Conservation (phyloP, 208 protist genomes). For the Acanthamoeba triangularis region DNA sequence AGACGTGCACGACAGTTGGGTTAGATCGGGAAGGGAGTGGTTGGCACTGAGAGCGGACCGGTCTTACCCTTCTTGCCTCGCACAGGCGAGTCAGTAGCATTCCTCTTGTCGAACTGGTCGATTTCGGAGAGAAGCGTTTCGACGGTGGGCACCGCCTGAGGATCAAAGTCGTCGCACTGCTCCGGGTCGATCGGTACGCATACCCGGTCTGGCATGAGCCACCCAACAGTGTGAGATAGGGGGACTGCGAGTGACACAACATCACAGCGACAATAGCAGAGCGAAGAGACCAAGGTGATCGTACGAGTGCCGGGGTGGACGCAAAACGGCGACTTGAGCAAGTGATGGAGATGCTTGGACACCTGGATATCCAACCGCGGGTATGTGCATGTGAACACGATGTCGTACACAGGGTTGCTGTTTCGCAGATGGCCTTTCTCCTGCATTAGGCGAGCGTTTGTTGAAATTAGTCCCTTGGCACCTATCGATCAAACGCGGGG, state of each 20-base stretch:
- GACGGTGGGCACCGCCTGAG: conserved; percentile 46
- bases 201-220: neutral
- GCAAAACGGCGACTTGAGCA: conserved; percentile 99
- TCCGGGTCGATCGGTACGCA: conserved; percentile 33
- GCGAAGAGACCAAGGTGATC: neutral
- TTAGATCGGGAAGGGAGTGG: neutral
- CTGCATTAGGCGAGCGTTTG: neutral
- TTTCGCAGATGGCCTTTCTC: neutral
- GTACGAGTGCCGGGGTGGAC: conserved; percentile 94
- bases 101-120: conserved; percentile 23
- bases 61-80: conserved; percentile 12
- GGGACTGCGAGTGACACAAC: neutral
- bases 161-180: conserved; percentile 38
- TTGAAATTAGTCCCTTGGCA: too few relatives aligned
- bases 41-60: neutral
- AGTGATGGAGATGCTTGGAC: conserved; percentile 97
- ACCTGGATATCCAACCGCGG: conserved; percentile 98
- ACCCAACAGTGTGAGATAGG: neutral
- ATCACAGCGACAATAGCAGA: neutral
- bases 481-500: too few relatives aligned
- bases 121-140: neutral
- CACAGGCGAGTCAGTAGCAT: neutral
- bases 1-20: neutral
- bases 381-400: conserved; percentile 94
- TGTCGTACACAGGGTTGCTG: conserved; percentile 72